Evolutionary conservation across 108 stramenopile genomes (phyloP), one percentile per base, ranked within the genome.

Genomic region (Cyclotella cryptica): DNA sequence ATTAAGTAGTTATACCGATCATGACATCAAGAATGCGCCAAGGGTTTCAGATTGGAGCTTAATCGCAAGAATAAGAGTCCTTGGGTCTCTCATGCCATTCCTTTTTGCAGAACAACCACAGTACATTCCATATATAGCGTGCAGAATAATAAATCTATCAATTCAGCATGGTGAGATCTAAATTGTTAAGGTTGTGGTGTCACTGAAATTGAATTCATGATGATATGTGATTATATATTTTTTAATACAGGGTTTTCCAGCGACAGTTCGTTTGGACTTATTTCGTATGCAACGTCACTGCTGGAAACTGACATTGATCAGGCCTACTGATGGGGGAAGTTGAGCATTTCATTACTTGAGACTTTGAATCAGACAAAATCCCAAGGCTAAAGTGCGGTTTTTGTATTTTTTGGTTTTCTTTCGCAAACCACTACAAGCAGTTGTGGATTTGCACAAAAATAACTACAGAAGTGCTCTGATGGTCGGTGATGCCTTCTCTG

Each of bases 281-380:
- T 22, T 15, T n/a, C 40, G 3, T 74, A 29, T 68, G 74, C 65
- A 1, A 9, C 3, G 1, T 35, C 40, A 7, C 4, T 68, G 0
- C 26, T 51, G 43, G 39, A 21, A 19, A 41, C n/a, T 40, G 74
- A 74, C 22, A n/a, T 74, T 68, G 74, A 74, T 35, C 52, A 57
- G 26, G 45, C 41, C 2, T 28, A 53, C 11, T 49, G 26, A 10
- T 68, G 46, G 65, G 1, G 3, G 28, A 55, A 66, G 12, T 15
- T 66, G 14, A 21, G 49, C 14, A 11, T 74, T 12, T 30, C 27
- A 8, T 17, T 74, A 13, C 22, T 54, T n/a, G 24, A 74, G 24
- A 74, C 19, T n/a, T 65, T 74, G 6, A 51, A 66, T 30, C 24
- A 26, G 28, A 30, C 3, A 24, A 28, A 19, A 19, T 41, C 24